Conservation (phyloP, 441 rosid species). For the Croton laevigatus region DNA sequence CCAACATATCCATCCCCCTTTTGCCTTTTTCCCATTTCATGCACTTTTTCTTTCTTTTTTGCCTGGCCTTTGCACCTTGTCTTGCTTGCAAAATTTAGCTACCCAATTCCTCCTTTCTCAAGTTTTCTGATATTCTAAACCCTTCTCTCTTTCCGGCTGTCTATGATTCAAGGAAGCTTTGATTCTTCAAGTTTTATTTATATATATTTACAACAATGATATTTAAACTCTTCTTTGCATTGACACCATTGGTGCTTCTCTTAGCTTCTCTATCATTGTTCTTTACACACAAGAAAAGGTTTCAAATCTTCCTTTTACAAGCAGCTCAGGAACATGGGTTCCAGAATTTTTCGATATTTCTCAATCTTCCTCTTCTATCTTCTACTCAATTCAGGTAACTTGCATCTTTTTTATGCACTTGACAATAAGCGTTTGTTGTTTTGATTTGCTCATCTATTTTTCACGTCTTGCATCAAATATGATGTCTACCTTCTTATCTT, state of each 20-base stretch:
- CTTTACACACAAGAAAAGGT: constrained; percentile 21
- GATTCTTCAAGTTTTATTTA: constrained; percentile 60
- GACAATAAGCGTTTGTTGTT: not conserved
- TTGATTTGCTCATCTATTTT: not conserved
- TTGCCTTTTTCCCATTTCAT: constrained; percentile 27
- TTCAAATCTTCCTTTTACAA: constrained; percentile 1
- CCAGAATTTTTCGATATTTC: constrained; percentile 33
- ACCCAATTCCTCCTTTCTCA: constrained; percentile 82
- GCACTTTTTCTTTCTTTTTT: constrained; percentile 38
- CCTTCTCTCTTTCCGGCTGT: constrained; percentile 46
- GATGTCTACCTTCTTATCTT: not conserved
- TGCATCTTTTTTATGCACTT: not conserved
- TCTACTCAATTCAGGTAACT: constrained; percentile 58
- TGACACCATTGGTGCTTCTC: constrained; percentile 32
- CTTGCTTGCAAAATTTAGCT: constrained; percentile 84
- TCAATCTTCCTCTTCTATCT: constrained; percentile 46
- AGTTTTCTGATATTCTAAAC: constrained; percentile 89
- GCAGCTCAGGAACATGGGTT: constrained; percentile 42
- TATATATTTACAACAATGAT: constrained; percentile 39
- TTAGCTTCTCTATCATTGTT: constrained; percentile 32
- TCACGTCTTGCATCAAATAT: not conserved
- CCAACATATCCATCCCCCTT: constrained; percentile 32
- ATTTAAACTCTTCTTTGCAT: constrained; percentile 48
- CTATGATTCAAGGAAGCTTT: constrained; percentile 71
- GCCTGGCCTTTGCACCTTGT: constrained; percentile 43